Conservation (phyloP, 768 basidiomycete genomes). For the Suillus clintonianus region DNA sequence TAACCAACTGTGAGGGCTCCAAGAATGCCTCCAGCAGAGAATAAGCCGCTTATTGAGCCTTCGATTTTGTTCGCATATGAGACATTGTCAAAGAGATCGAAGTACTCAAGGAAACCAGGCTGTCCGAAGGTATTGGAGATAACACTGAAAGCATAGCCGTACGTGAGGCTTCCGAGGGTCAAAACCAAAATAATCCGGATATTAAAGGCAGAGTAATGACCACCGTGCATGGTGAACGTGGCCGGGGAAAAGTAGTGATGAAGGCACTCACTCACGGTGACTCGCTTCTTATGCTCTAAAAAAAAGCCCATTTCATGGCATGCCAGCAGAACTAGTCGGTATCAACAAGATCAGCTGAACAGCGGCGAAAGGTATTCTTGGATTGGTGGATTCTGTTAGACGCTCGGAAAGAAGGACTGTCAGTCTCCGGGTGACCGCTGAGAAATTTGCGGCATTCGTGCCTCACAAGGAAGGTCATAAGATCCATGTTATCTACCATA, state of each 20-base stretch:
- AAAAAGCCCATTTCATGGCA: neutral
- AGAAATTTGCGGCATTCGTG: neutral
- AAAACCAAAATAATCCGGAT: constrained; percentile 1
- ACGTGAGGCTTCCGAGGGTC: constrained; percentile 1
- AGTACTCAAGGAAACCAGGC: constrained; percentile 1
- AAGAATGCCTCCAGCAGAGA: constrained; percentile 2
- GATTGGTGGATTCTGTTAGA: neutral
- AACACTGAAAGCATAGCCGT: constrained; percentile 3
- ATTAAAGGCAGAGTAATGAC: constrained; percentile 2
- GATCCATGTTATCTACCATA: neutral
- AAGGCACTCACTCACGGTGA: neutral
- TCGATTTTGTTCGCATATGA: neutral
- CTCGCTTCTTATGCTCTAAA: neutral
- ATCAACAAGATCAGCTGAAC: constrained; percentile 2
- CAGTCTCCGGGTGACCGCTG: neutral
- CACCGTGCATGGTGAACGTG: neutral
- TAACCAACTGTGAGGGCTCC: constrained; percentile 3
- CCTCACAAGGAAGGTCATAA: neutral
- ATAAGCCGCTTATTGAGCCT: constrained; percentile 4
- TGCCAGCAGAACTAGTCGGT: neutral
- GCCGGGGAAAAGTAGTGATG: neutral
- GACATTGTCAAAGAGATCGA: neutral
- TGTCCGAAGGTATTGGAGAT: neutral
- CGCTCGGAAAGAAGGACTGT: neutral
- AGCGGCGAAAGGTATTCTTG: neutral